Evolutionary conservation across 768 basidiomycete genomes (phyloP).

Genomic region (Panellus pusillus): DNA sequence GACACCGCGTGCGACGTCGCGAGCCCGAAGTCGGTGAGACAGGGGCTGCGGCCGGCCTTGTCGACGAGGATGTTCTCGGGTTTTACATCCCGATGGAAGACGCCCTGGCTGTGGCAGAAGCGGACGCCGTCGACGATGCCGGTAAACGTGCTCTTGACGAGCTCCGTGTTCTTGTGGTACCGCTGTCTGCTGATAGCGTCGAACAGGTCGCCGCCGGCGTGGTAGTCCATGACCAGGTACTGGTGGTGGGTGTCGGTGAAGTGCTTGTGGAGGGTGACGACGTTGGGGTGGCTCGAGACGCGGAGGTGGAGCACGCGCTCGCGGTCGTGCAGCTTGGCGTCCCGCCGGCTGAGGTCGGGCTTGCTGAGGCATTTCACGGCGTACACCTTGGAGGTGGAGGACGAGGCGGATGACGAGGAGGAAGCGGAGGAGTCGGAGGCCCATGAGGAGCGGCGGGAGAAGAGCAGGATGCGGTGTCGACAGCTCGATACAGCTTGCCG

Average conservation of each 20-base stretch:
- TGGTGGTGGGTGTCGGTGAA: constrained; percentile 47
- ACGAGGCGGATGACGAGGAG: no score
- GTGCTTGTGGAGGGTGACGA: constrained; percentile 52
- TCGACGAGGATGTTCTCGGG: constrained; percentile 54
- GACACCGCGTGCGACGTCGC: neutral
- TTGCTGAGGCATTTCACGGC: constrained; percentile 57
- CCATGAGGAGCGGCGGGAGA: neutral
- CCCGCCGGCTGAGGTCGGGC: constrained; percentile 36
- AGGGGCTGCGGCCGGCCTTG: constrained; percentile 39
- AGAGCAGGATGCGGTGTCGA: neutral
- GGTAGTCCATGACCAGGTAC: constrained; percentile 44
- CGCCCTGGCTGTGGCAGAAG: constrained; percentile 50
- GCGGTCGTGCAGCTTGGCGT: constrained; percentile 43
- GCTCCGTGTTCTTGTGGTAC: constrained; percentile 44
- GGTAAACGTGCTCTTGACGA: constrained; percentile 50
- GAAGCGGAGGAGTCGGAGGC: no score
- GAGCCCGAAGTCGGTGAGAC: constrained; percentile 43
- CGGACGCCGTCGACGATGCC: constrained; percentile 57
- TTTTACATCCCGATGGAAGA: constrained; percentile 30
- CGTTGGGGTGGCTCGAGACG: constrained; percentile 33
- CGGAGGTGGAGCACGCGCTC: constrained; percentile 44
- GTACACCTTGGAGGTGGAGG: constrained; percentile 2
- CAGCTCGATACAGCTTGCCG: constrained; percentile 13
- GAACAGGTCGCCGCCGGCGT: constrained; percentile 47
- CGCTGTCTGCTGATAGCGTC: constrained; percentile 41